phyloP scores from a whole-genome alignment of 1,284 basidiomycete genomes.

The Ceratobasidium sp. region DNA sequence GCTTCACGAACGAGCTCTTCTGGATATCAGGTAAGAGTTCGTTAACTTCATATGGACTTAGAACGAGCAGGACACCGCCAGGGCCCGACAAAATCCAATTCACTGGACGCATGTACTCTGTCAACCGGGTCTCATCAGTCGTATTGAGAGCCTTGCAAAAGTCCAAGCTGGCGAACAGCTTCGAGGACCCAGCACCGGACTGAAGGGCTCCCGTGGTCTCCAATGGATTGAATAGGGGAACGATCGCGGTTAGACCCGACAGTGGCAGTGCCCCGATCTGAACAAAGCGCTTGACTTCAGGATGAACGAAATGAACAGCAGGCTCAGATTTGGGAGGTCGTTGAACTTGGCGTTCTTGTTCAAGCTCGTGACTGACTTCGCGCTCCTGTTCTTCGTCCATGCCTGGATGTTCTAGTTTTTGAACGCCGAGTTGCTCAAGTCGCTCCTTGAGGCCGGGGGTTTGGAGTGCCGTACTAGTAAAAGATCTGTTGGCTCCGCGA shows the following conservation, averaged over 20 bases:
- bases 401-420: constrained; percentile 40
- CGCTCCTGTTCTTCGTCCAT: constrained; percentile 60
- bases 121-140: neutral
- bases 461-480: neutral
- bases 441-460: constrained; percentile 47
- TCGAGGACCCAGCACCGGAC: neutral
- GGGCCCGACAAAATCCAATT: constrained; percentile 54
- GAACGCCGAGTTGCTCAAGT: constrained; percentile 49
- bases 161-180: constrained; percentile 43
- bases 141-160: constrained; percentile 47
- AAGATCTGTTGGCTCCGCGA: neutral
- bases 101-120: constrained; percentile 36
- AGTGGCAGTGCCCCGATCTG: neutral
- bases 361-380: constrained; percentile 50
- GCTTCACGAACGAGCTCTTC: constrained; percentile 48
- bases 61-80: constrained; percentile 47
- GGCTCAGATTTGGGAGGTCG: neutral
- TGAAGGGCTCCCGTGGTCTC: neutral
- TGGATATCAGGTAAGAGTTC: constrained; percentile 53
- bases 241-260: neutral
- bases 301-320: constrained; percentile 5
- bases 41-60: constrained; percentile 57
- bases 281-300: constrained; percentile 6
- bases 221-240: neutral
- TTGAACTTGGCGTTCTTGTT: constrained; percentile 29